Conservation (phyloP, 306 rosid species). For the Citrullus amarus region DNA sequence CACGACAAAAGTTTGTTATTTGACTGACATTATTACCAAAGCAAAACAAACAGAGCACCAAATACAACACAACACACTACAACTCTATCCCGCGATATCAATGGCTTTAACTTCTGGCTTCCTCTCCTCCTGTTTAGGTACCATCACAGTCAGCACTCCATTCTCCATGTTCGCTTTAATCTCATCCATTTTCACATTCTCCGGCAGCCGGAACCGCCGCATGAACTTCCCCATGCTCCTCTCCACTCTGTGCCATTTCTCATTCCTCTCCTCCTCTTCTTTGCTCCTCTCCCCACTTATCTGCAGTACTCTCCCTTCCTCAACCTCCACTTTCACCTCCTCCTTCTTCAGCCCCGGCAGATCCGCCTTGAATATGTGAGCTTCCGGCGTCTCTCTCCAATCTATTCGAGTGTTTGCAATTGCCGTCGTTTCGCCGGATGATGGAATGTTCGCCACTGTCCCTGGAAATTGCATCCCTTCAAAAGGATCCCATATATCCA, state of each 20-base stretch:
- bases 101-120: not conserved
- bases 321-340: constrained; percentile 3
- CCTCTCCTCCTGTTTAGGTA: not conserved
- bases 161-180: not conserved
- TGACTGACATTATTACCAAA: not conserved
- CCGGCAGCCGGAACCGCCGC: constrained; percentile 3
- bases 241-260: constrained; percentile 9
- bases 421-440: not conserved
- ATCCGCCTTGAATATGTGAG: not conserved
- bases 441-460: not conserved
- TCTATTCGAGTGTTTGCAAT: not conserved
- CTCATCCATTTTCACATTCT: not conserved
- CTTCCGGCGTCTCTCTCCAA: constrained; percentile 3
- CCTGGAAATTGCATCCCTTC: not conserved
- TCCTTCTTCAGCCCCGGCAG: constrained; percentile 5
- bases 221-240: not conserved
- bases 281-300: not conserved
- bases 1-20: not conserved
- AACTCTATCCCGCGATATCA: not conserved
- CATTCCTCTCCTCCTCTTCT: not conserved
- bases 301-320: not conserved
- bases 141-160: not conserved
- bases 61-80: not conserved
- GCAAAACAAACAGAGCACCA: not conserved
- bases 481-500: not conserved